phyloP scores from a whole-genome alignment of 2,329 filamentous ascomycete species.

The Fusarium anthophilum region DNA sequence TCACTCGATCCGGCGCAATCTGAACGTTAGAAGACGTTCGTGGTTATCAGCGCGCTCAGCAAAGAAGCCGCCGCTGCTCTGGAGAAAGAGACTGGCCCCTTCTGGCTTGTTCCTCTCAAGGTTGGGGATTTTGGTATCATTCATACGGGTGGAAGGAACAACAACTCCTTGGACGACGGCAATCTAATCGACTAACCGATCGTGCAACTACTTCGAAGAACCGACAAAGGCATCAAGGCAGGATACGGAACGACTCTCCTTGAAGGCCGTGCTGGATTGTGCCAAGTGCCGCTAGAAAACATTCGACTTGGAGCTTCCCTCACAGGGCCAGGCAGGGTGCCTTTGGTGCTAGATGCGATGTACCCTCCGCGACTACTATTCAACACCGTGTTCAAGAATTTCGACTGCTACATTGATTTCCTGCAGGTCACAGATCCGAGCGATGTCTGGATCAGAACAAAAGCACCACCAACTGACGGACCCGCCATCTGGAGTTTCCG shows the following conservation, averaged over 20 bases:
- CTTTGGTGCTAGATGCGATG: neutral
- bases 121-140: neutral
- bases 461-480: neutral
- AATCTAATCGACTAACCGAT: neutral
- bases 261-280: neutral
- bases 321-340: neutral
- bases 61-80: neutral
- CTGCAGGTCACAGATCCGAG: rapidly evolving
- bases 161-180: neutral
- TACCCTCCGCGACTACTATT: neutral
- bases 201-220: neutral
- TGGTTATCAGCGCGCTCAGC: neutral
- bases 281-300: neutral
- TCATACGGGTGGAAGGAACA: neutral
- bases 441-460: neutral
- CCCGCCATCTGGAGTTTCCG: neutral
- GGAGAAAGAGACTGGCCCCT: neutral
- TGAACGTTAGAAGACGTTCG: neutral
- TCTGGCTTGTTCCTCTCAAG: neutral
- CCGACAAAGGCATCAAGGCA: neutral
- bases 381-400: neutral
- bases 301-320: neutral
- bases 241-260: neutral
- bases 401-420: neutral
- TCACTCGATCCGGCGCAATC: neutral